Base-by-base conservation (phyloP, 2,329 filamentous ascomycete species). In the Calonectria naviculata region DNA sequence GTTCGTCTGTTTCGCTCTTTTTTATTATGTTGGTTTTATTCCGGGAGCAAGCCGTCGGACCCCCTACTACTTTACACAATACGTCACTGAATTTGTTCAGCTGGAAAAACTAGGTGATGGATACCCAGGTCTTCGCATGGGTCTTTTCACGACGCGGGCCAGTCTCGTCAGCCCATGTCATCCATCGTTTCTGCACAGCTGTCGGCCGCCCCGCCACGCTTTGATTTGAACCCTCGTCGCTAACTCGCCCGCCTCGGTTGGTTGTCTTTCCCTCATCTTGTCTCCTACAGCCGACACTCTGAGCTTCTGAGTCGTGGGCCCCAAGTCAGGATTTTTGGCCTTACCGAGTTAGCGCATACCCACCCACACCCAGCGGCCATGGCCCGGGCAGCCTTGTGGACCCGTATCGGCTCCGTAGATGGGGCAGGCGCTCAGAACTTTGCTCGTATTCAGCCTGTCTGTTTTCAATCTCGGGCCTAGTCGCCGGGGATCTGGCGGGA, bases 381-480 rank as follows among this genome's bases (percentile, higher is more conserved):
- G 62, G 54, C 70, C 64, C 34, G 63, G 62, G 31, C 63, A 73
- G 68, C 58, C 34, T 41, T 70, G 47, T 71, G 44, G 62, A 58
- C 46, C 64, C 72, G 65, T 67, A 67, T 72, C 52, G 58, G 46
- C 65, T 66, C 65, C 62, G 74, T 65, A 63, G 34, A 62, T 70
- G 64, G 67, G 67, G 63, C 65, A 28, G 56, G 66, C 68, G 71
- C 70, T 67, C 66, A 65, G 68, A 61, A 44, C 15, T 44, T 34
- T 47, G 58, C 69, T 77, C 75, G 73, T 76, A 76, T 78, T 76
- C 56, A 36, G 52, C 52, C 62, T 58, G 65, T 49, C 42, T 64
- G 67, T 49, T 67, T 67, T 58, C 46, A 68, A 73, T 74, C 74
- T 64, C 60, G 29, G 58, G 31, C 29, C 49, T 54, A n/a, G 65